Evolutionary conservation across 2,329 filamentous ascomycete genomes (phyloP), one percentile per base, ranked within the genome.

Genomic region (Botrytis aclada): DNA sequence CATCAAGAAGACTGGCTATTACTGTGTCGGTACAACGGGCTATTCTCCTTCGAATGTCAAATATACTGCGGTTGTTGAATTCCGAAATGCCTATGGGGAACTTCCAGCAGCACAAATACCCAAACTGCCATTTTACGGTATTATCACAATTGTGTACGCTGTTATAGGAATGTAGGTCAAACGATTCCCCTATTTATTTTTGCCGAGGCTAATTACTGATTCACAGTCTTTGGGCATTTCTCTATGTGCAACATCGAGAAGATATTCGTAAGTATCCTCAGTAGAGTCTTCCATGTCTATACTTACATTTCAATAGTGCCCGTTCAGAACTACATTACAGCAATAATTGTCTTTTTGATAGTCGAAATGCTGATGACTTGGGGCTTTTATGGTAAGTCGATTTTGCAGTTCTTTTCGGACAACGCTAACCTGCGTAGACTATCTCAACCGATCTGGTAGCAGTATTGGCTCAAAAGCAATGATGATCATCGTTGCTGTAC

Each of bases 281-380:
- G 22, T 58, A 47, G 34, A 47, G 47, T 43, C n/a, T 32, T 20
- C 47, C 16, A 29, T 29, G 3, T 45, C 71, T 64, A 73, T 63
- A 73, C 70, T 77, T 82, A 87, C 77, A 85, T 62, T 32, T 61
- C 71, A 10, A n/a, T 74, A 93, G 90, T 99, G 80, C 92, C 97
- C 25, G 96, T 99, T 3, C 96, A 99, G 83, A 99, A 99, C 82
- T 99, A 99, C 82, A 98, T 99, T 78, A 99, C 96, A 0, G 95
- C 96, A 16, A 99, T 98, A 74, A 86, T 99, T 67, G 89, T 96
- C 70, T 99, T 99, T 84, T 85, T 99, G 61, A 93, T 98, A 25
- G 84, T 98, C 25, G 96, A 99, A 82, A 97, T 98, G 90, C 86
- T 98, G 80, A 95, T 98, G 89, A 99, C 96, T 2, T 99, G 96